Evolutionary conservation across 2,329 filamentous ascomycete genomes (phyloP).

Genomic region (Pseudohalonectria lignicola): DNA sequence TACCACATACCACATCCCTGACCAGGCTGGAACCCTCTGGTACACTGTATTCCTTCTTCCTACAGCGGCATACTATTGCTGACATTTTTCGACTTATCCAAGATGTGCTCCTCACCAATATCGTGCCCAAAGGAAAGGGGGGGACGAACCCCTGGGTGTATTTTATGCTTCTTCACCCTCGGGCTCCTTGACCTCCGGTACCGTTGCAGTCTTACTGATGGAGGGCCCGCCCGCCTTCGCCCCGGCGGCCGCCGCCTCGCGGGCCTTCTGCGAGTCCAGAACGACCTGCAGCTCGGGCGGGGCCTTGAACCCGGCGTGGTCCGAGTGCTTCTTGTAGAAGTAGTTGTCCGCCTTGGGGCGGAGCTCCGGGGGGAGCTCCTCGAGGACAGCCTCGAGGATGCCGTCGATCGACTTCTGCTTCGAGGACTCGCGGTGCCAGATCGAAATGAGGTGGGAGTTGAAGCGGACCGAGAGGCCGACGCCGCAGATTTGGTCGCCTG

Average conservation of each 20-base stretch:
- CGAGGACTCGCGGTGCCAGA: conserved; percentile 86
- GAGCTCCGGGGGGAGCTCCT: conserved; percentile 62
- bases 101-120: too few species aligned
- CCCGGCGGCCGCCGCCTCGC: conserved; percentile 21
- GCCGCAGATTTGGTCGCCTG: conserved; percentile 82
- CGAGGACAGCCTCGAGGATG: conserved; percentile 61
- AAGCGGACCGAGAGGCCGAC: conserved; percentile 81
- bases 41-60: too few species aligned
- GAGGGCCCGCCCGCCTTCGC: conserved; percentile 14
- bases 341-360: conserved; percentile 61
- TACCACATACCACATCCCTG: too few species aligned
- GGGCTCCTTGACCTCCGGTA: conserved; percentile 5
- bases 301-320: conserved; percentile 72
- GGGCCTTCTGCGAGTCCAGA: conserved; percentile 41
- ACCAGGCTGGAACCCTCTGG: too few species aligned
- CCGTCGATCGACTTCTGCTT: conserved; percentile 70
- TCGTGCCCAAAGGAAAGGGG: too few species aligned
- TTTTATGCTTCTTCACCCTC: too few species aligned
- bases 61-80: too few species aligned
- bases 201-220: conserved; percentile 11
- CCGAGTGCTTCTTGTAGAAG: conserved; percentile 82
- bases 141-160: too few species aligned
- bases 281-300: conserved; percentile 48
- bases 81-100: too few species aligned
- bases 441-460: conserved; percentile 76